phyloP scores from a whole-genome alignment of 1,139 yeast genomes.

The Saccharomycopsis crataegensis region DNA sequence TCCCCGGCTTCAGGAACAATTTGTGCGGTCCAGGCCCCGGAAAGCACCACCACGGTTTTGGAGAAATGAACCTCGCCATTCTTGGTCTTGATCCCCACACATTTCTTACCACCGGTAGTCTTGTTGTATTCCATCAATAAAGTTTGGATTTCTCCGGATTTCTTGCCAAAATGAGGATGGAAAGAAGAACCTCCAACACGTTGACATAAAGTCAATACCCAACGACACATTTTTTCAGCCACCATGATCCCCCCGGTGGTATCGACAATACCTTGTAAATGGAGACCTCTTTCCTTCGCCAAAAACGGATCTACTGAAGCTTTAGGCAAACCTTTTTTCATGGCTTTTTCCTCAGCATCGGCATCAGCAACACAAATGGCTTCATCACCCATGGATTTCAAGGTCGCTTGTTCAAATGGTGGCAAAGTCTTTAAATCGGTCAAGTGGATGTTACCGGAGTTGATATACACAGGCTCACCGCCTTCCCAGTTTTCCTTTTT shows the following conservation, averaged over 20 bases:
- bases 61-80: slow-evolving; percentile 28
- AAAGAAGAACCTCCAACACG: slow-evolving; percentile 20
- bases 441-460: slow-evolving; percentile 26
- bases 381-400: slow-evolving; percentile 19
- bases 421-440: slow-evolving; percentile 24
- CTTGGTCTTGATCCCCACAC: slow-evolving; percentile 28
- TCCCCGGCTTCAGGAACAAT: slow-evolving; percentile 30
- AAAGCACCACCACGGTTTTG: slow-evolving; percentile 30
- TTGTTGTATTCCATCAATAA: slow-evolving; percentile 18
- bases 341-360: slow-evolving; percentile 20
- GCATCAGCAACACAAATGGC: slow-evolving; percentile 19
- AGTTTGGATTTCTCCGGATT: slow-evolving; percentile 17
- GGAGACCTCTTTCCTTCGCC: slow-evolving; percentile 17
- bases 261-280: slow-evolving; percentile 24
- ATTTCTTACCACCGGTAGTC: slow-evolving; percentile 13
- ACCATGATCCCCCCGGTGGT: slow-evolving; percentile 24
- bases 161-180: slow-evolving; percentile 22
- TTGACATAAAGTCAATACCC: slow-evolving; percentile 20
- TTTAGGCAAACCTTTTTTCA: slow-evolving; percentile 11
- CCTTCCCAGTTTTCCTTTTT: slow-evolving; percentile 20
- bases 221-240: slow-evolving; percentile 24
- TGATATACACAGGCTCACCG: slow-evolving; percentile 24
- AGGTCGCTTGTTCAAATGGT: slow-evolving; percentile 22
- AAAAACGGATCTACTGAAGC: slow-evolving; percentile 25
- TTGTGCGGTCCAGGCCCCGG: slow-evolving; percentile 37